Evolutionary conservation across 148 eudicot genomes (phyloP), one percentile per base, ranked within the genome.

Genomic region (Hydrangea macrophylla): DNA sequence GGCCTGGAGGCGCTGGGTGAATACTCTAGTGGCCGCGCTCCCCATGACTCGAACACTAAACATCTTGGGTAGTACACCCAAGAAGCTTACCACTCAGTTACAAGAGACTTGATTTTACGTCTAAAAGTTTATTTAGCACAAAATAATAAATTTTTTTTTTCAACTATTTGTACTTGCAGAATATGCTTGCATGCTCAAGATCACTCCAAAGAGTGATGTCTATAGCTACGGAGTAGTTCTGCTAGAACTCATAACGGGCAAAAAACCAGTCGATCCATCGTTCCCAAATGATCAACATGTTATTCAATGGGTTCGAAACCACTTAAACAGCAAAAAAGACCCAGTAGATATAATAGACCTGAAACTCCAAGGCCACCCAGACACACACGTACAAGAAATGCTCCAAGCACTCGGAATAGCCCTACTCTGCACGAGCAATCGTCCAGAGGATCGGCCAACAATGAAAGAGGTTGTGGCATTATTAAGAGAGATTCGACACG

Each of bases 201-300:
- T 90, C 54, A 88, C 88, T 0, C 86, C 83, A 48, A 93, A 88
- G 73, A 90, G 88, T 54, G 98, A 93, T 20, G 95, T 93, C 0
- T 93, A 76, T 55, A 93, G 98, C 58, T 93, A 80, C 32, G 98
- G 98, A n/a, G 98, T 93, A 0, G 98, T 93, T 1, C 63, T 90
- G 54, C 70, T 86, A 28, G 98, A 93, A 73, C 81, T 85, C 54
- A 80, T 93, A 23, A 93, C 95, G 0, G 96, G 98, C 1, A 90
- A 85, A 58, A 76, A 75, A 48, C 96, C 98, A 0, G 86, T 78
- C 0, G 96, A 90, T 53, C 85, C 94, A 11, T 79, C 95, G 0
- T 84, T 86, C 42, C 77, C 84, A 0, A 87, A 84, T 0, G 85
- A 75, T 1, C 86, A 84, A 45, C 96, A 90, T 20, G 83, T 90